phyloP scores from a whole-genome alignment of 2,329 filamentous ascomycete genomes.

The Monilinia fructicola region DNA sequence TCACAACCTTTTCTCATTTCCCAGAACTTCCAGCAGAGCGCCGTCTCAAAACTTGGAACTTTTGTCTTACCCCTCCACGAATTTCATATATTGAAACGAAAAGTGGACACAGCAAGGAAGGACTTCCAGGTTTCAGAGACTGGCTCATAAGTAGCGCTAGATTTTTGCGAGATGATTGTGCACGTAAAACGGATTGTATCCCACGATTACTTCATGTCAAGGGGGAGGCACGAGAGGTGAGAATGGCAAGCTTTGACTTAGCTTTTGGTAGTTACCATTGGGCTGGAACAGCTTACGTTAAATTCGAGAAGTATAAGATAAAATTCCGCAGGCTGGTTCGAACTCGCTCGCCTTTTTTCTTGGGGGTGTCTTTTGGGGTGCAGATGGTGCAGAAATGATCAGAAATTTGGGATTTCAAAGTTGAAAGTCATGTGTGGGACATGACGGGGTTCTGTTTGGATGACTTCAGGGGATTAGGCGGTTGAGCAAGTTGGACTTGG shows the following conservation, averaged over 20 bases:
- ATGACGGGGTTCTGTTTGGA: not conserved
- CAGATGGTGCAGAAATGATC: conserved; percentile 28
- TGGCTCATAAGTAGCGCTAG: not conserved
- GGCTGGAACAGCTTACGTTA: conserved; percentile 30
- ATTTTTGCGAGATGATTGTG: not conserved
- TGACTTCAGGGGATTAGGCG: not conserved
- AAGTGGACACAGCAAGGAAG: not conserved
- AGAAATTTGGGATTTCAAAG: conserved; percentile 27
- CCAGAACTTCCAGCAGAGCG: conserved; percentile 31
- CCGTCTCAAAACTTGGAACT: conserved; percentile 34
- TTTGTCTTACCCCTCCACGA: not conserved
- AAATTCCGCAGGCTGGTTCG: conserved; percentile 23
- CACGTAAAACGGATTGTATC: conserved; percentile 23
- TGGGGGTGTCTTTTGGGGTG: conserved; percentile 26
- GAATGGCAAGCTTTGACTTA: conserved; percentile 27
- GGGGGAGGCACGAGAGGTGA: conserved; percentile 30
- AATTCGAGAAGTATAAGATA: conserved; percentile 29
- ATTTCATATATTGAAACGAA: not conserved
- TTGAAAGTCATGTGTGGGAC: conserved; percentile 8
- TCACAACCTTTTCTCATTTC: conserved; percentile 29
- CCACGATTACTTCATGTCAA: conserved; percentile 30
- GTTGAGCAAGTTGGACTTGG: not conserved
- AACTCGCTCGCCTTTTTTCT: conserved; percentile 30
- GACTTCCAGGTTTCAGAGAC: not conserved
- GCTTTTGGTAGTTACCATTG: conserved; percentile 26